phyloP scores from a whole-genome alignment of 2,329 filamentous ascomycete genomes.

The Colletotrichum sp. region DNA sequence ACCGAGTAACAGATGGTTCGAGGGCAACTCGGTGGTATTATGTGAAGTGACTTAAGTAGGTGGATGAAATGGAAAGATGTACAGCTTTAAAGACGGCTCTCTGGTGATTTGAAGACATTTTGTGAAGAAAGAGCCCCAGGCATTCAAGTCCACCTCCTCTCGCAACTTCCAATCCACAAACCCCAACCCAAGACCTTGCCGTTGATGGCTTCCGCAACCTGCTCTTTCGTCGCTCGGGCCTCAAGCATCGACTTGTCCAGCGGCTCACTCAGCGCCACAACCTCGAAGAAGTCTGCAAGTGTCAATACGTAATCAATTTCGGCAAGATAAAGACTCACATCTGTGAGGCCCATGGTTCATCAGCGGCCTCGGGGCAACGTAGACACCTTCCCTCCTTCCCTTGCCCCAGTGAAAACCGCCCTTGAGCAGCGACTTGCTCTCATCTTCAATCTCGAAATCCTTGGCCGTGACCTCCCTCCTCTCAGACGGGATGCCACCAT shows the following conservation, averaged over 20 bases:
- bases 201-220: slow-evolving; percentile 45
- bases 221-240: slow-evolving; percentile 42
- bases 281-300: slow-evolving; percentile 49
- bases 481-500: slow-evolving; percentile 40
- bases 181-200: slow-evolving; percentile 57
- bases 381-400: slow-evolving; percentile 43
- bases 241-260: slow-evolving; percentile 42
- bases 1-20: neutral
- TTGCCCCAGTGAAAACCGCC: slow-evolving; percentile 53
- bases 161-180: slow-evolving; percentile 48
- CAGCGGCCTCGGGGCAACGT: slow-evolving; percentile 50
- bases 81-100: neutral
- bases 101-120: neutral
- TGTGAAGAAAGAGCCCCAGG: rapidly evolving
- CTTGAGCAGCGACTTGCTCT: slow-evolving; percentile 32
- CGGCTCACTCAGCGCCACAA: slow-evolving; percentile 50
- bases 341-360: slow-evolving; percentile 56
- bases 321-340: slow-evolving; percentile 35
- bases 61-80: neutral
- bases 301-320: neutral
- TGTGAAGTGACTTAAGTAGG: neutral
- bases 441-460: slow-evolving; percentile 41
- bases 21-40: neutral
- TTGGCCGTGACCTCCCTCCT: slow-evolving; percentile 34
- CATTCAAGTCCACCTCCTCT: slow-evolving; percentile 39